Evolutionary conservation across 306 rosid genomes (phyloP), one percentile per base, ranked within the genome.

Genomic region (Begonia fuchsioides): DNA sequence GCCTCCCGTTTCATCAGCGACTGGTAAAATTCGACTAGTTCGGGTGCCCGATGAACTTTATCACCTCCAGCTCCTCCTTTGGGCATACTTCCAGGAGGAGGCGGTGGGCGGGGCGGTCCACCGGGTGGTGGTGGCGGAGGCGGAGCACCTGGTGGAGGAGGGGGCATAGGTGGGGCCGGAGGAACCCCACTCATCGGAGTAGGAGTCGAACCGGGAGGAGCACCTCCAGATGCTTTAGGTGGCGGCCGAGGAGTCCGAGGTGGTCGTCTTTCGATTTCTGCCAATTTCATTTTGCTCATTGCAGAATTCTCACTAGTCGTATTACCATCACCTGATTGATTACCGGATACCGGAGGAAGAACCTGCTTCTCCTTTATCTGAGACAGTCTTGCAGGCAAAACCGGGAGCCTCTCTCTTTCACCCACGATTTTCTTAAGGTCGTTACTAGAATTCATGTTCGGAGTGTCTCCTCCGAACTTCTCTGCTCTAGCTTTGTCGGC

Each of bases 1-100:
- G 96, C 94, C 60, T 85, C 98, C 50, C 96, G 78, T 61, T 85
- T 92, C 98, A 92, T 85, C 73, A 85, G 64, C 56, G 98, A 17
- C 71, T 92, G 98, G 66, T 92, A 92, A 46, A 92, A 92, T 62
- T 92, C 98, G 61, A 92, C 96, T 12, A 77, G 70, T 57, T 82
- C 75, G 16, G 95, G 95, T 50, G 94, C 94, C 43, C 88, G 69
- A 57, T 86, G 90, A 65, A 86, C 90, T 74, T 86, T 82, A 69
- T 82, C 96, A 26, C 77, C 81, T 13, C 67, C 74, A 44, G 64
- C 59, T 62, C 69, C 58, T 13, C 94, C 93, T 65, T 68, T 85
- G 32, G 93, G 59, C 40, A 79, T 70, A 74, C 80, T 78, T 72
- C 94, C 79, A 10, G 95, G 94, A 4, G 81, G 92, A 74, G 95